These are phyloP conservation scores for Rhizopogon vesiculosus DNA, from an alignment of 768 basidiomycete genomes.

Conservation along the genomic window DNA sequence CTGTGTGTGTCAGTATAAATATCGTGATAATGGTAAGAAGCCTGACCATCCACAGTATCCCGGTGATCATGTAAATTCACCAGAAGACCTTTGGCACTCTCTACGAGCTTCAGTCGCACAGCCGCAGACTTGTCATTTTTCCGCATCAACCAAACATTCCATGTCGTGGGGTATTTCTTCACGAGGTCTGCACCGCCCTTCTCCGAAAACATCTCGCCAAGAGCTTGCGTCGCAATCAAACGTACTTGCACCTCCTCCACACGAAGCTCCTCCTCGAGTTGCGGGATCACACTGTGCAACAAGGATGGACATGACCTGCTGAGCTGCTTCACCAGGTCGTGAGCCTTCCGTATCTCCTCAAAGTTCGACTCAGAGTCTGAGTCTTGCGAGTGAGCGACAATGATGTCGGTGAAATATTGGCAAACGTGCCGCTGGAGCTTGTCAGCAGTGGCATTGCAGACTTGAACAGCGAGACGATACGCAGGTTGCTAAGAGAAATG, in stretches of 20 bases:
- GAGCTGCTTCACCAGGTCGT: constrained; percentile 81
- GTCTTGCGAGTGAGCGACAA: constrained; percentile 50
- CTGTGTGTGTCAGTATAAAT: neutral
- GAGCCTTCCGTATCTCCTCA: constrained; percentile 68
- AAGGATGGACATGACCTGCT: constrained; percentile 76
- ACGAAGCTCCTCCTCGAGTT: constrained; percentile 86
- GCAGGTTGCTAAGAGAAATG: constrained; percentile 53
- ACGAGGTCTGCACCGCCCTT: constrained; percentile 69
- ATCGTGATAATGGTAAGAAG: constrained; percentile 1
- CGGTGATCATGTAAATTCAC: constrained; percentile 61
- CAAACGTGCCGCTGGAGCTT: constrained; percentile 86
- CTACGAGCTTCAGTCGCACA: constrained; percentile 79
- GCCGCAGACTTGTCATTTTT: constrained; percentile 67
- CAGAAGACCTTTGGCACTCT: constrained; percentile 59
- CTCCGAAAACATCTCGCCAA: constrained; percentile 90
- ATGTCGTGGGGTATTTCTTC: constrained; percentile 76
- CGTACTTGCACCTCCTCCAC: constrained; percentile 71
- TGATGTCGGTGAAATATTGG: constrained; percentile 90
- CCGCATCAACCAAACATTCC: constrained; percentile 79
- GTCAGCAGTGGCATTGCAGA: constrained; percentile 81
- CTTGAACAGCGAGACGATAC: constrained; percentile 77
- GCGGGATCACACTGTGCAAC: constrained; percentile 87
- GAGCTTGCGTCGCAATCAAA: constrained; percentile 74
- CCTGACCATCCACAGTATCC: constrained; percentile 67
- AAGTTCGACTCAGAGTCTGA: constrained; percentile 57